These are phyloP conservation scores for Microthlaspi erraticum DNA, from an alignment of 345 rosid genomes.

Conservation along the genomic window DNA sequence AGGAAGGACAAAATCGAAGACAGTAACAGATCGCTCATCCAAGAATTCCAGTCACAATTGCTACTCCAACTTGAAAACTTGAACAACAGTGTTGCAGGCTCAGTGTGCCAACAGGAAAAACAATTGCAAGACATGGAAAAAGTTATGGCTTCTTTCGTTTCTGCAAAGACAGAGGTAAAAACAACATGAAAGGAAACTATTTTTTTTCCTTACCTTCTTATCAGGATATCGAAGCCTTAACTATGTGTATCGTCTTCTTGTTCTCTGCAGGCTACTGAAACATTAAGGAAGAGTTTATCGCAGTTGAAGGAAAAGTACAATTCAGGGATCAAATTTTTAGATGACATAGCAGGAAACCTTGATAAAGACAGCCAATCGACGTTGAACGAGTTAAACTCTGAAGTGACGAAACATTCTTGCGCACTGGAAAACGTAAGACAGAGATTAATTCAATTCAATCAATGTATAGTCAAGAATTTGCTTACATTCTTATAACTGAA, in stretches of 20 bases:
- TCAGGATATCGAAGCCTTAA: too few relatives aligned
- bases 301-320: slow-evolving; percentile 67
- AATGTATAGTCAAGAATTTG: too few relatives aligned
- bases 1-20: slow-evolving; percentile 93
- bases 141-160: slow-evolving; percentile 87
- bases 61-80: slow-evolving; percentile 74
- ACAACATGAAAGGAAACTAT: not conserved
- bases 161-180: slow-evolving; percentile 79
- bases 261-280: slow-evolving; percentile 73
- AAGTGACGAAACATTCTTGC: slow-evolving; percentile 80
- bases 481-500: too few relatives aligned
- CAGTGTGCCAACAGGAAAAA: slow-evolving; percentile 83
- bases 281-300: slow-evolving; percentile 70
- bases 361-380: slow-evolving; percentile 76
- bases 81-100: slow-evolving; percentile 81
- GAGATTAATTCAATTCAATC: slow-evolving; percentile 13
- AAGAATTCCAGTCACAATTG: slow-evolving; percentile 76
- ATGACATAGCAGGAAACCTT: slow-evolving; percentile 68
- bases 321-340: slow-evolving; percentile 72
- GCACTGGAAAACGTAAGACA: slow-evolving; percentile 79
- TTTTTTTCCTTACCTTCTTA: not conserved
- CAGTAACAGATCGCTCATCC: slow-evolving; percentile 73
- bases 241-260: slow-evolving; percentile 30
- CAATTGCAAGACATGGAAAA: slow-evolving; percentile 88
- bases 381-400: slow-evolving; percentile 70